A percentile compares a stretch with the other conserved stretches of the same genome.
These are phyloP conservation scores for Mucor sp. DNA, from an alignment of 371 early-diverging fungal species.

Conservation along the genomic window DNA sequence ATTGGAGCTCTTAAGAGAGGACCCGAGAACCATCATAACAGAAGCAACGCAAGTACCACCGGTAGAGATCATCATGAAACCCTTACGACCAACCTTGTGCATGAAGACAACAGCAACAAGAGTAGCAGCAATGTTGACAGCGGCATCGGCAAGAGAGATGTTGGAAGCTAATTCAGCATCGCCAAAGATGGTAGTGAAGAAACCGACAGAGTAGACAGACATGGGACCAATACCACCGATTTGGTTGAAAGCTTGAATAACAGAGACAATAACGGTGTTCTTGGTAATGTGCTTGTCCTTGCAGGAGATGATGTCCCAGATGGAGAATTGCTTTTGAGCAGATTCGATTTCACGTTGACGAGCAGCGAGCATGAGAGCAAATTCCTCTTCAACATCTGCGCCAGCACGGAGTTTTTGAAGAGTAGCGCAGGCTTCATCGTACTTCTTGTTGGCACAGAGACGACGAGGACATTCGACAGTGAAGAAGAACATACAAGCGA, in stretches of 20 bases:
- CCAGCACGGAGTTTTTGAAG: conserved; percentile 63
- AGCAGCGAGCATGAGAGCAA: conserved; percentile 27
- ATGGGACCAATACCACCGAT: conserved; percentile 54
- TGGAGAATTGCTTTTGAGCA: conserved; percentile 29
- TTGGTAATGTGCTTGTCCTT: conserved; percentile 38
- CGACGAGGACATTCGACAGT: conserved; percentile 80
- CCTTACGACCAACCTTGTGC: conserved; percentile 47
- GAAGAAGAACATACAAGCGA: conserved; percentile 56
- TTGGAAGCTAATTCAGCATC: conserved; percentile 37
- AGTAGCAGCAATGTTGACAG: conserved; percentile 41
- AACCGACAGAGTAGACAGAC: conserved; percentile 46
- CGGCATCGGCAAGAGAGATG: conserved; percentile 41
- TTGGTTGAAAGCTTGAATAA: conserved; percentile 52
- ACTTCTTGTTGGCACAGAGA: conserved; percentile 53
- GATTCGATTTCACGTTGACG: conserved; percentile 41
- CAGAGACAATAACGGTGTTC: conserved; percentile 46
- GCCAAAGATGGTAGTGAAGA: conserved; percentile 38
- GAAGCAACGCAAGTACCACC: conserved; percentile 41
- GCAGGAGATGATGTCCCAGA: conserved; percentile 40
- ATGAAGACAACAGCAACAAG: conserved; percentile 37
- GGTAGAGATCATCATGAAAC: conserved; percentile 45
- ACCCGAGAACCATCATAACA: conserved; percentile 42
- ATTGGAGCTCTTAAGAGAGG: conserved; percentile 13
- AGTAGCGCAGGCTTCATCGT: conserved; percentile 54
- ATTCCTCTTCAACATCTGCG: conserved; percentile 46